Evolutionary conservation across 352 stramenopile species (phyloP).

Genomic region (Phytopythium helicoides): DNA sequence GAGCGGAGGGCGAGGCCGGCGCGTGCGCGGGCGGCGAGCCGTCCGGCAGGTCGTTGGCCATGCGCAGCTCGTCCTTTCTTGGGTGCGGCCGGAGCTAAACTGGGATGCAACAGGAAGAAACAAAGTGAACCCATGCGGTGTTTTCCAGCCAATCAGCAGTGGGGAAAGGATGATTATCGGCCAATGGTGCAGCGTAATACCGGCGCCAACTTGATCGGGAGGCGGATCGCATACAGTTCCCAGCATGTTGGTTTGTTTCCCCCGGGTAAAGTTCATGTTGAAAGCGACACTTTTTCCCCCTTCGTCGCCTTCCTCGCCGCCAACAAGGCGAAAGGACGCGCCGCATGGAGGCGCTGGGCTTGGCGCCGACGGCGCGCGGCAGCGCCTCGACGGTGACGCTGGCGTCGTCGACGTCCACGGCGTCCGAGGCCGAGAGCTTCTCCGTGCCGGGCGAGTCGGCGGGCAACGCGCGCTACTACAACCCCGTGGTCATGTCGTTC

Average conservation of each 20-base stretch:
- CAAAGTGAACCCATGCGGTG: no score
- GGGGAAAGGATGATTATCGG: no score
- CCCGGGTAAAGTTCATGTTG: neutral
- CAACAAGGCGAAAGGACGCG: conserved; percentile 2
- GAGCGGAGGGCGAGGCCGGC: no score
- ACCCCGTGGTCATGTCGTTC: conserved; percentile 79
- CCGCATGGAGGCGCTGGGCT: conserved; percentile 1
- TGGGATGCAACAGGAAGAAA: no score
- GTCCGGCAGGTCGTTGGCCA: conserved; percentile 7
- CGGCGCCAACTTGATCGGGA: neutral
- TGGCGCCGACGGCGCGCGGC: neutral
- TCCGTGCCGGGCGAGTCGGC: neutral
- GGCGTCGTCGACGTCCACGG: neutral
- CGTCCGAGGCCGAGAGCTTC: neutral
- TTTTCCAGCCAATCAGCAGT: no score
- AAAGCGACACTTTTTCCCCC: neutral
- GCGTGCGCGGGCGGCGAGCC: no score
- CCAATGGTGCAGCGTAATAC: no score
- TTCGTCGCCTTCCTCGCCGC: neutral
- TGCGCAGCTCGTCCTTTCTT: neutral
- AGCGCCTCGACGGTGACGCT: neutral
- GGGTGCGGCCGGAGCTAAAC: no score
- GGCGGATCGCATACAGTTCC: no score
- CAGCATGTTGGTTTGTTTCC: no score
- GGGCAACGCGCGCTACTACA: conserved; percentile 67